Percentiles rank a stretch among this genome's conserved stretches.
Conservation (phyloP, 495 filamentous ascomycete species). For the Penicillium verhagenii region DNA sequence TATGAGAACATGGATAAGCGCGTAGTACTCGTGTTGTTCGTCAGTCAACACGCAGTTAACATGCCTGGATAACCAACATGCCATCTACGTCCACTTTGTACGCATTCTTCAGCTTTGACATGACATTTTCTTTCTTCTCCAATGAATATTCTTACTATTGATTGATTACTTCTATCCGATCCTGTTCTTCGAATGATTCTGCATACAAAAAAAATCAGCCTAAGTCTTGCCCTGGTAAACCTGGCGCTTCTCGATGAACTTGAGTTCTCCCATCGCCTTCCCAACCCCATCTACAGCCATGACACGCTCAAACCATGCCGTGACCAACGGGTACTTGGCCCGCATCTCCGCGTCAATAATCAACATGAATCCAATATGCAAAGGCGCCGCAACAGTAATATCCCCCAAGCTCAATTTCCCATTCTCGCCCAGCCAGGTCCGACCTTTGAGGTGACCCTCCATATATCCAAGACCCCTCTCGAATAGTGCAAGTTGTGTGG, state of each 20-base stretch:
- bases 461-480: constrained; percentile 39
- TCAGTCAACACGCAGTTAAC: too few species aligned
- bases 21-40: too few species aligned
- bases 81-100: too few species aligned
- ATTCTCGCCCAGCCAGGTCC: constrained; percentile 44
- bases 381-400: constrained; percentile 41
- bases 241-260: constrained; percentile 43
- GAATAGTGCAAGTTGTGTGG: constrained; percentile 19
- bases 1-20: too few species aligned
- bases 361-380: constrained; percentile 41
- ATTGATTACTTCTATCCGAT: not conserved
- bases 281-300: constrained; percentile 47
- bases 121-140: too few species aligned
- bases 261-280: constrained; percentile 47
- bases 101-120: too few species aligned
- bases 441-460: constrained; percentile 40
- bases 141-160: too few species aligned
- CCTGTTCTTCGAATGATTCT: too few species aligned
- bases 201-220: not conserved
- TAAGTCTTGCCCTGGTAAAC: constrained; percentile 11
- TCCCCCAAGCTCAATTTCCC: constrained; percentile 56
- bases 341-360: constrained; percentile 53
- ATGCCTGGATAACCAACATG: too few species aligned
- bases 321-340: constrained; percentile 38
- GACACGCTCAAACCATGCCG: constrained; percentile 45